Evolutionary conservation across 441 rosid genomes (phyloP), one percentile per base, ranked within the genome.

Genomic region (Populus hybrid): DNA sequence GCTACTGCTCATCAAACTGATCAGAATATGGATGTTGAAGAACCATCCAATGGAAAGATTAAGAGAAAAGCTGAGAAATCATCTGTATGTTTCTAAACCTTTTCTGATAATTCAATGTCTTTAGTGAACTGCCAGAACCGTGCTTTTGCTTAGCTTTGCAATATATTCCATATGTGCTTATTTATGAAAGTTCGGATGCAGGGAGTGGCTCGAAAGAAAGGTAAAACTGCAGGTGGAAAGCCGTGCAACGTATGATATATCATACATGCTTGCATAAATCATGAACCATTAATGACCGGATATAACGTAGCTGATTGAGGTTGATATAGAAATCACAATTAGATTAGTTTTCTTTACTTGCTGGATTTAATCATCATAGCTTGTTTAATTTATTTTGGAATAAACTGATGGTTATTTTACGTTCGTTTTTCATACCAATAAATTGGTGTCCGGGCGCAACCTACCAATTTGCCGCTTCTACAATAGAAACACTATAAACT

Each of bases 41-140:
- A 85, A 81, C 87, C 82, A 79, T 57, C 83, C 57, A 79, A 83
- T 14, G 84, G 86, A 83, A 92, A 85, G 80, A 67, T 75, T 77
- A 94, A 95, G 82, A 81, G 82, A 73, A 91, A 88, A 87, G 88
- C 89, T 59, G 86, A 86, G 70, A 89, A 92, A 85, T 50, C 83
- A 80, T 82, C 83, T 71, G 98, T 95, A 92, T 23, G 92, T 71
- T 72, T 69, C 80, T 42, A 8, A 59, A 82, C 24, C 36, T 73
- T 21, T 16, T 36, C 18, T 46, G 14, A 14, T 14, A 46, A 19
- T 2, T 24, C 11, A 26, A 10, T 65, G 30, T 53, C 21, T 66
- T 67, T 21, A 32, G 24, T 64, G 34, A n/a, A 46, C 38, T 21
- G 14, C 75, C 8, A 57, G 35, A 57, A 4, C 53, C 18, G 19